Evolutionary conservation across 2,329 filamentous ascomycete genomes (phyloP).

Genomic region (Colletotrichum caudatum): DNA sequence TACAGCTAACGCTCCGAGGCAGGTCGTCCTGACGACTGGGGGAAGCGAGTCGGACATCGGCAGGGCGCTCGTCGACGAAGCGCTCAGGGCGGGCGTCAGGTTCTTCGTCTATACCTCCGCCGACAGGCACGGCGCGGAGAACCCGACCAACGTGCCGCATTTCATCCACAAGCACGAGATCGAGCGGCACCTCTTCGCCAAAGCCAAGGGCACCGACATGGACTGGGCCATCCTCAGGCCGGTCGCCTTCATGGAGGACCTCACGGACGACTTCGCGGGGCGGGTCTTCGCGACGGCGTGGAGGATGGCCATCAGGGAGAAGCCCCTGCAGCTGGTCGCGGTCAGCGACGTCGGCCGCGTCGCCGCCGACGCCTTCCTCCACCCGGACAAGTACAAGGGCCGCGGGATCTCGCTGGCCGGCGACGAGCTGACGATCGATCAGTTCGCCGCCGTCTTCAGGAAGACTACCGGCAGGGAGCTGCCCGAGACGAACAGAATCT

Average conservation of each 20-base stretch:
- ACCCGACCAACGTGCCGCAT: constrained; percentile 68
- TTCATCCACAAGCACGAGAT: constrained; percentile 71
- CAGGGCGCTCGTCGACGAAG: constrained; percentile 66
- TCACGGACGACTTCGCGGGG: constrained; percentile 48
- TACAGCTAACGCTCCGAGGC: constrained; percentile 15
- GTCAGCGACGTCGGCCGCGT: constrained; percentile 55
- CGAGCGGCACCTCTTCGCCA: constrained; percentile 68
- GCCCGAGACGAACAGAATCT: constrained; percentile 48
- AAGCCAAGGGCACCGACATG: constrained; percentile 49
- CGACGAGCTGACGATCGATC: constrained; percentile 53
- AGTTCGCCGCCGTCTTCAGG: constrained; percentile 50
- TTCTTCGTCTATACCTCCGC: constrained; percentile 73
- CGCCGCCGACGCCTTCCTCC: constrained; percentile 51
- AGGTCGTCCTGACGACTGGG: constrained; percentile 48
- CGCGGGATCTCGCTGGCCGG: constrained; percentile 54
- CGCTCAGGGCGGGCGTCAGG: constrained; percentile 64
- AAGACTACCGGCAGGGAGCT: constrained; percentile 47
- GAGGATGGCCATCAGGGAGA: constrained; percentile 48
- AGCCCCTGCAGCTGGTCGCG: constrained; percentile 52
- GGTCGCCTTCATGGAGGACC: constrained; percentile 57
- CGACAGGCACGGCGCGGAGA: constrained; percentile 68
- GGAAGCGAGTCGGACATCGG: constrained; percentile 64
- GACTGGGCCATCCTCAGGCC: constrained; percentile 54
- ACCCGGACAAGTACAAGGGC: constrained; percentile 49
- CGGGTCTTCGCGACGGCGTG: constrained; percentile 51